phyloP scores from a whole-genome alignment of 768 basidiomycete species.

The Lyophyllum shimeji region DNA sequence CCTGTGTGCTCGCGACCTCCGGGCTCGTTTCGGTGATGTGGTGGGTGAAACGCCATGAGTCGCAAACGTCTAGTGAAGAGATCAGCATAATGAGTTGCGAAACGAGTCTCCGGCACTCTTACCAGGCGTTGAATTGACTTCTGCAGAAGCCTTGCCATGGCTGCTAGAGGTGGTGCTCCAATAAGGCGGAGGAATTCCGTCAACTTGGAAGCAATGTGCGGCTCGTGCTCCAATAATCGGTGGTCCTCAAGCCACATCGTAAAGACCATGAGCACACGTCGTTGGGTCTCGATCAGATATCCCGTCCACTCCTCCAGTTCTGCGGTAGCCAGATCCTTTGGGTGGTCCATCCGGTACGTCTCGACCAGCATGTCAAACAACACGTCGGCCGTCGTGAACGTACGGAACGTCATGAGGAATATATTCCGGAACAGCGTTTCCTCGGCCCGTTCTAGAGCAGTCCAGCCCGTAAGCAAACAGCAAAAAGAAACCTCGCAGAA shows the following conservation, averaged over 20 bases:
- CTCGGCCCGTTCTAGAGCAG: slow-evolving; percentile 20
- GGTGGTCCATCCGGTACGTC: slow-evolving; percentile 55
- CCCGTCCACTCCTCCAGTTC: slow-evolving; percentile 69
- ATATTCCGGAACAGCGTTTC: slow-evolving; percentile 45
- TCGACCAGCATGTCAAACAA: slow-evolving; percentile 70
- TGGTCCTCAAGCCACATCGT: slow-evolving; percentile 63
- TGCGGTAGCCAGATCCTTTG: slow-evolving; percentile 45
- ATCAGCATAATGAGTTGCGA: slow-evolving; percentile 6
- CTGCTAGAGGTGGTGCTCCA: slow-evolving; percentile 37
- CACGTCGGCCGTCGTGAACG: slow-evolving; percentile 68
- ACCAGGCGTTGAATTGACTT: slow-evolving; percentile 58
- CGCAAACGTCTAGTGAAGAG: slow-evolving; percentile 38
- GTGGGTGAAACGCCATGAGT: slow-evolving; percentile 25
- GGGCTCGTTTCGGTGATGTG: slow-evolving; percentile 32
- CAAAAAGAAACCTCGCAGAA: slow-evolving; percentile 13
- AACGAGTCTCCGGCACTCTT: slow-evolving; percentile 18
- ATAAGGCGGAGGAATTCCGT: slow-evolving; percentile 53
- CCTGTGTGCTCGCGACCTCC: slow-evolving; percentile 50
- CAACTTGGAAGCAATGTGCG: slow-evolving; percentile 54
- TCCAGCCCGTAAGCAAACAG: not conserved
- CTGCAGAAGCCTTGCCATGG: slow-evolving; percentile 48
- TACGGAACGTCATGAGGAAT: slow-evolving; percentile 85
- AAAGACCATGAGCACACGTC: slow-evolving; percentile 56
- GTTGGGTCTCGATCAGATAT: slow-evolving; percentile 62
- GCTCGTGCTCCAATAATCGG: slow-evolving; percentile 62